A percentile compares a stretch with the other conserved stretches of the same genome.
phyloP scores from a whole-genome alignment of 306 rosid species.

The Quercus engelmannii region DNA sequence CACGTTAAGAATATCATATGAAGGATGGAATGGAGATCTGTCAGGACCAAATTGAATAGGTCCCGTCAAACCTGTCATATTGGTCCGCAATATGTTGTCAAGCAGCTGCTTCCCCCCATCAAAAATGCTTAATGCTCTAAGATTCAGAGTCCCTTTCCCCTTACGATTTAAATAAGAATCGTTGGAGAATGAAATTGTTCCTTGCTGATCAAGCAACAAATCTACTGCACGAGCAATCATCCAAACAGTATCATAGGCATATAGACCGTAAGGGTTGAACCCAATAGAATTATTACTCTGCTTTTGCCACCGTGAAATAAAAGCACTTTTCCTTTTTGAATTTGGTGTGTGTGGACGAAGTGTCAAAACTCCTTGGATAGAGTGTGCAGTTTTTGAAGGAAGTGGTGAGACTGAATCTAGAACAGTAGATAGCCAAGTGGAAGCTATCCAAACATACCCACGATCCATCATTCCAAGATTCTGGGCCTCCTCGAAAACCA shows the following conservation, averaged over 20 bases:
- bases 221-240: constrained; percentile 36
- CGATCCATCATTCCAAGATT: constrained; percentile 45
- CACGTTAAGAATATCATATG: constrained; percentile 44
- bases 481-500: constrained; percentile 44
- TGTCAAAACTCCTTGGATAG: constrained; percentile 48
- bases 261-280: constrained; percentile 49
- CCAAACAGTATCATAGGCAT: constrained; percentile 62
- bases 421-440: constrained; percentile 49
- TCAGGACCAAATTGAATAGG: constrained; percentile 30
- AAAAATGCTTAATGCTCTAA: constrained; percentile 36
- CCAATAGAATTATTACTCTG: constrained; percentile 51
- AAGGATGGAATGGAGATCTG: constrained; percentile 34
- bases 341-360: constrained; percentile 47
- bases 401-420: constrained; percentile 41
- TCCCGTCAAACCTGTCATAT: constrained; percentile 42
- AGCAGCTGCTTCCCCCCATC: constrained; percentile 41
- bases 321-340: constrained; percentile 30
- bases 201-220: constrained; percentile 41
- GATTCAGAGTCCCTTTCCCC: constrained; percentile 27
- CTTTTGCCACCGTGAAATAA: constrained; percentile 37
- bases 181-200: constrained; percentile 33
- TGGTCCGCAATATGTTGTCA: constrained; percentile 31
- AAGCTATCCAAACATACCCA: constrained; percentile 55
- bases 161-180: neutral
- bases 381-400: constrained; percentile 19